These are phyloP conservation scores for Pichia gijzeniarum DNA, from an alignment of 805 yeast genomes.

Conservation along the genomic window DNA sequence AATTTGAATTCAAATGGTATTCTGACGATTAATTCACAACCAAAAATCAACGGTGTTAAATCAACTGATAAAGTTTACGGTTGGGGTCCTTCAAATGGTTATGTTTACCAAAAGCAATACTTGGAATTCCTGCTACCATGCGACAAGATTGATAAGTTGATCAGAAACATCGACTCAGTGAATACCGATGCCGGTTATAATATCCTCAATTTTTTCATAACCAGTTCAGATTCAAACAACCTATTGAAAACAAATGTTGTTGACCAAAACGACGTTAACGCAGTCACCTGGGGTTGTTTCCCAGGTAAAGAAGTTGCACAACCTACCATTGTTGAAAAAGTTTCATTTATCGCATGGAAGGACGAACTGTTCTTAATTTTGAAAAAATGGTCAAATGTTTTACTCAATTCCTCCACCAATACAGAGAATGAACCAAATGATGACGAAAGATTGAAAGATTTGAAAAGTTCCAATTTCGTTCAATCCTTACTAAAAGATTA, in stretches of 20 bases:
- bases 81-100: conserved; percentile 95
- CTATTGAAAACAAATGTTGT: conserved; percentile 45
- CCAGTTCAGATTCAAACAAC: conserved; percentile 29
- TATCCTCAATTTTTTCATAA: conserved; percentile 72
- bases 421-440: conserved; percentile 22
- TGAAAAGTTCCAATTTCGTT: conserved; percentile 36
- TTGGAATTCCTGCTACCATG: conserved; percentile 78
- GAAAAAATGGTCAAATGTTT: conserved; percentile 56
- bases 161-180: conserved; percentile 39
- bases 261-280: conserved; percentile 68
- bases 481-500: conserved; percentile 47
- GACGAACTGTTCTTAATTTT: conserved; percentile 86
- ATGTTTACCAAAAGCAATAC: conserved; percentile 91
- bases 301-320: conserved; percentile 93
- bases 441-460: conserved; percentile 13
- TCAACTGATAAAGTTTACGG: conserved; percentile 73
- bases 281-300: conserved; percentile 98
- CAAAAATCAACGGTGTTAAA: conserved; percentile 74
- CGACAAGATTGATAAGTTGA: conserved; percentile 30
- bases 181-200: conserved; percentile 40
- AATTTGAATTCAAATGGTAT: conserved; percentile 61
- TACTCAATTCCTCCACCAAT: conserved; percentile 27
- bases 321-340: conserved; percentile 91
- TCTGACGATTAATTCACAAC: conserved; percentile 88
- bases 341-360: conserved; percentile 93